These are phyloP conservation scores for Globisporangium camurandrum DNA, from an alignment of 352 stramenopile genomes.

Conservation along the genomic window DNA sequence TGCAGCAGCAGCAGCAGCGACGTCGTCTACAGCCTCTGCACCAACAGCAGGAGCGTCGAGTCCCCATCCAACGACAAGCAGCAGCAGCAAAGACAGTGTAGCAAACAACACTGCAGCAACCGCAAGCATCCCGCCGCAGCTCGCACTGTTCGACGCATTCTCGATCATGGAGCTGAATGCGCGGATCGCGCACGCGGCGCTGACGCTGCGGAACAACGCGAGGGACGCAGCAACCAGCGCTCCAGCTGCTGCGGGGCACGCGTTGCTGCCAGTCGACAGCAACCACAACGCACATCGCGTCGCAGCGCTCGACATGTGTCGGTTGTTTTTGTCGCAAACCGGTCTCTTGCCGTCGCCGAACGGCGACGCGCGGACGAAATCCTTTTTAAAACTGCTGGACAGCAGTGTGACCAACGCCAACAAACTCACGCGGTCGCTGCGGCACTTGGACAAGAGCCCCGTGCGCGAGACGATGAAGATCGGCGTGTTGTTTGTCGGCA, in stretches of 20 bases:
- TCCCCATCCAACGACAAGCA: too few species aligned
- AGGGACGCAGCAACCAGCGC: conserved; percentile 28
- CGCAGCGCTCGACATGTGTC: conserved; percentile 67
- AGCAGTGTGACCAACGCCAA: too few species aligned
- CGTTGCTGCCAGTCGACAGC: conserved; percentile 24
- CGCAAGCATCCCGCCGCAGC: conserved; percentile 49
- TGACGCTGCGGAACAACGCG: conserved; percentile 32
- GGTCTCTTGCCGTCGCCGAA: conserved; percentile 57
- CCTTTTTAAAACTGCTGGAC: conserved; percentile 58
- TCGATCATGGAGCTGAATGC: conserved; percentile 85
- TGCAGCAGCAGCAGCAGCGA: background rate
- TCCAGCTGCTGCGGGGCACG: too few species aligned
- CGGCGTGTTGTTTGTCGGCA: conserved; percentile 79
- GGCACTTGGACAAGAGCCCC: conserved; percentile 79
- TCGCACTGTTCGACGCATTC: conserved; percentile 77
- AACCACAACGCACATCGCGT: conserved; percentile 45
- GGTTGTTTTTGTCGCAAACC: conserved; percentile 72
- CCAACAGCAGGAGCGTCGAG: conserved; percentile 3
- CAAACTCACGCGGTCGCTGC: conserved; percentile 74
- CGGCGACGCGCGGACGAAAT: conserved; percentile 44
- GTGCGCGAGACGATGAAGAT: conserved; percentile 89
- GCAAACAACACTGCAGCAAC: background rate
- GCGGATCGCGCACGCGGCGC: conserved; percentile 54
- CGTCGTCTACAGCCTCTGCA: background rate
- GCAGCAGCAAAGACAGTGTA: conserved; percentile 22